Evolutionary conservation across 352 stramenopile species (phyloP).

Genomic region (Globisporangium heterothallicum): DNA sequence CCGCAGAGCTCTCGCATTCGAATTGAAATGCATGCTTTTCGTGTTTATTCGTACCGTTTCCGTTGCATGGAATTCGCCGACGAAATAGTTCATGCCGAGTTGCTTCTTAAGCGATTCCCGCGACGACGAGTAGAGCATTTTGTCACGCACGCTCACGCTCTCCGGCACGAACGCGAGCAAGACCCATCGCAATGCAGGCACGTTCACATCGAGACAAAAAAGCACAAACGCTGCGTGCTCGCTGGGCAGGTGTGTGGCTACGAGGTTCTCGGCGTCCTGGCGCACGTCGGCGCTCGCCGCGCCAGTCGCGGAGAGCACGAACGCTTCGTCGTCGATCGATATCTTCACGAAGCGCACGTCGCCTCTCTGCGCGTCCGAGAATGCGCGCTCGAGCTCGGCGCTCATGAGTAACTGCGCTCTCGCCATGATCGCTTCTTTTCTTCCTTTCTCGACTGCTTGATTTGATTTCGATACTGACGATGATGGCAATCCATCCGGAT

Average conservation of each 20-base stretch:
- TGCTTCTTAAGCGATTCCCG: conserved; percentile 89
- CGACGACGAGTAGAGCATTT: conserved; percentile 91
- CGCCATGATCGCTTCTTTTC: conserved; percentile 34
- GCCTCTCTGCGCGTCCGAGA: conserved; percentile 63
- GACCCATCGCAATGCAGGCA: conserved; percentile 69
- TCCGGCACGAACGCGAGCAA: conserved; percentile 80
- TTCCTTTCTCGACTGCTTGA: neutral
- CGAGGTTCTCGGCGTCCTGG: conserved; percentile 33
- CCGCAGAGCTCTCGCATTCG: neutral
- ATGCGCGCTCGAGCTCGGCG: conserved; percentile 58
- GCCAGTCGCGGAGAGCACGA: conserved; percentile 41
- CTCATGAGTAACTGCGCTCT: conserved; percentile 57
- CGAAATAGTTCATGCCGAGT: conserved; percentile 88
- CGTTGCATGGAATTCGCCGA: conserved; percentile 86
- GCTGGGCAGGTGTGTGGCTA: conserved; percentile 19
- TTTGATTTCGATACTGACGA: neutral
- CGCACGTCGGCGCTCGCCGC: conserved; percentile 34
- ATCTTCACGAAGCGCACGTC: conserved; percentile 70
- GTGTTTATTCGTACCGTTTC: conserved; percentile 33
- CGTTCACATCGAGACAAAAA: conserved; percentile 69
- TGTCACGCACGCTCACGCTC: conserved; percentile 72
- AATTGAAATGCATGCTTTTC: neutral
- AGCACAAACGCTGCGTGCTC: conserved; percentile 68
- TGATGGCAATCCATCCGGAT: no score
- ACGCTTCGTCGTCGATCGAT: conserved; percentile 53